Base-by-base conservation (phyloP, 2,329 filamentous ascomycete species). In the Cercospora brassicicola region DNA sequence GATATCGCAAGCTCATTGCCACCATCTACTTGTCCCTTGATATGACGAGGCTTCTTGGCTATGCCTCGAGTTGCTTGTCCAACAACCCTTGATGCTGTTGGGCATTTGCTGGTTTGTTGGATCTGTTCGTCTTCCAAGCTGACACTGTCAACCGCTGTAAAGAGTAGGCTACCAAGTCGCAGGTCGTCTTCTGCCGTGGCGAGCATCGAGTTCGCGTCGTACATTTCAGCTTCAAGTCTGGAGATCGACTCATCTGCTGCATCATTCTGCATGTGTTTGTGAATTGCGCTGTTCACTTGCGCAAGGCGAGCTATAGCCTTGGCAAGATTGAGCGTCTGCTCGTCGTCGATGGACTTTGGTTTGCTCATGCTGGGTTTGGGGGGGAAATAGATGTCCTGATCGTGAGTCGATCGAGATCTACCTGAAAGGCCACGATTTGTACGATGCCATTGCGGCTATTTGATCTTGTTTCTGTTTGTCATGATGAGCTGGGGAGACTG, bases 131-230 rank as follows among this genome's bases (percentile, higher is more conserved):
- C 48, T 2, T 30, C 13, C 1, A 9, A 15, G 2, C 48, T 36
- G 31, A 59, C 65, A 28, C 26, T 23, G 8, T 63, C 65, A 23
- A 67, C 15, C 20, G 51, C 55, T 26, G 55, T 31, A 11, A 67
- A 39, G 4, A 67, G 42, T 6, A 67, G 18, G 6, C 26, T 20
- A 45, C 59, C 65, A 13, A 57, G 51, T 51, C 65, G 65, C 30
- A 67, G 11, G 7, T 67, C 65, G 53, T 67, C 59, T 20, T 57
- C 36, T 8, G 60, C 60, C 1, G 62, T 60, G 9, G 48, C 28
- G 20, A 64, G 62, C 62, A 64, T 64, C 13, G 6, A n/a, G 15
- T 63, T 53, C 7, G 48, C 2, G 18, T 59, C 51, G 26, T 30
- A 42, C 28, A 48, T 26, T 4, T 33, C 20, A 28, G 42, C 23